Percentiles rank a stretch among this genome's conserved stretches.
Conservation (phyloP, 176 grass and related monocot species). For the Hyparrhenia diplandra region DNA sequence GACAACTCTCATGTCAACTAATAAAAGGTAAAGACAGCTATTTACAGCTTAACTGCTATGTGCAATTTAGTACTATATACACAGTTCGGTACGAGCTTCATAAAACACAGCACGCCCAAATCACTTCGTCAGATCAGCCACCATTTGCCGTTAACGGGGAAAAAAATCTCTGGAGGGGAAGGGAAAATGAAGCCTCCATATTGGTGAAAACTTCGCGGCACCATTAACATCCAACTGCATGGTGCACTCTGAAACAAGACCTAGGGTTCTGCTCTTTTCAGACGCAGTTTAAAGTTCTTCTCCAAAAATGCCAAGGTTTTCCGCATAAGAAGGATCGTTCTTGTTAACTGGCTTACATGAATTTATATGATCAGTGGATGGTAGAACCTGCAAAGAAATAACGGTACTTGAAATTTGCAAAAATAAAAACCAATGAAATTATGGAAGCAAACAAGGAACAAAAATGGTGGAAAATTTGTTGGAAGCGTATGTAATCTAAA, state of each 20-base stretch:
- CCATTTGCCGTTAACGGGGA: background rate
- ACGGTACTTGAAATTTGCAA: background rate
- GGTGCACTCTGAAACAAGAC: background rate
- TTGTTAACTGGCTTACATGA: constrained; percentile 90
- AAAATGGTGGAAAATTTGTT: background rate
- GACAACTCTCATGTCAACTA: background rate
- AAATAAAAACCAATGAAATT: background rate
- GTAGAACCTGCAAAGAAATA: constrained; percentile 51
- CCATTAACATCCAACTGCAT: background rate
- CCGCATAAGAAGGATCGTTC: constrained; percentile 78
- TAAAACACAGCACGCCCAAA: constrained; percentile 49
- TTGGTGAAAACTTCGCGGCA: background rate
- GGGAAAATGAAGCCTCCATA: background rate
- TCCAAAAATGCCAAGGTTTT: constrained; percentile 86
- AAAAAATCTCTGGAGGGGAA: background rate
- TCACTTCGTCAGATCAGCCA: background rate
- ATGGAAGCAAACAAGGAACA: background rate
- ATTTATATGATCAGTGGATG: constrained; percentile 87
- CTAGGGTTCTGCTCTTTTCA: constrained; percentile 25
- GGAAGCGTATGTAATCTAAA: background rate
- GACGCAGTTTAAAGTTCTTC: constrained; percentile 39
- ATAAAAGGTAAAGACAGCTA: background rate
- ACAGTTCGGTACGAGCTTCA: constrained; percentile 35
- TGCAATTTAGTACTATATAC: background rate
- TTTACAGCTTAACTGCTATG: constrained; percentile 23